Evolutionary conservation across 2,329 filamentous ascomycete species (phyloP).

Genomic region (Chalara sp.): DNA sequence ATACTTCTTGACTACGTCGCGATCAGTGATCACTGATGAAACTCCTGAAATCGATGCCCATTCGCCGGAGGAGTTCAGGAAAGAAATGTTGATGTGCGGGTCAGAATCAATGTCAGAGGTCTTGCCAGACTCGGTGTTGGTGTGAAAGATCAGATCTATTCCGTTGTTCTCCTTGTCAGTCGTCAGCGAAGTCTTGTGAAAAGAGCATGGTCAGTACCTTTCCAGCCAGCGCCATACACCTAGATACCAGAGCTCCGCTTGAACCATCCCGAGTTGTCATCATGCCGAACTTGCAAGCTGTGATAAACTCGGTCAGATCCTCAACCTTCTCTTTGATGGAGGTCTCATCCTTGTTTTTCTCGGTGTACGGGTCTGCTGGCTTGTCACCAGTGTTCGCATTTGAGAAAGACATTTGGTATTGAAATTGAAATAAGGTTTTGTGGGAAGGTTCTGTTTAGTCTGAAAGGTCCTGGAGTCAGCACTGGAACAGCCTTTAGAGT

Average conservation of each 20-base stretch:
- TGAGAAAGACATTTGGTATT: constrained; percentile 35
- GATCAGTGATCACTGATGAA: constrained; percentile 63
- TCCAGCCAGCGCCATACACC: constrained; percentile 79
- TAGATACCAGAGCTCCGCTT: constrained; percentile 63
- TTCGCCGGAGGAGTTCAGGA: constrained; percentile 68
- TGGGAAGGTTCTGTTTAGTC: constrained; percentile 3
- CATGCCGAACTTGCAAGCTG: constrained; percentile 76
- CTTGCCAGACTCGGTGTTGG: constrained; percentile 86
- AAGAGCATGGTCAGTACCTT: constrained; percentile 43
- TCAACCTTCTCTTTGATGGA: constrained; percentile 69
- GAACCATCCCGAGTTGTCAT: constrained; percentile 70
- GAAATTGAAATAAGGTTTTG: constrained; percentile 1
- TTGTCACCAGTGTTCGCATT: constrained; percentile 57
- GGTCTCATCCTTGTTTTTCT: constrained; percentile 56
- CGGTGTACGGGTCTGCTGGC: constrained; percentile 69
- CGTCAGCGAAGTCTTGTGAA: constrained; percentile 1
- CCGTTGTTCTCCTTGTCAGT: constrained; percentile 61
- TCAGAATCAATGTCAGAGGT: constrained; percentile 71
- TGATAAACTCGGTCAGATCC: constrained; percentile 65
- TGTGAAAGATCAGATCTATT: constrained; percentile 82
- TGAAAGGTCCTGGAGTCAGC: not conserved
- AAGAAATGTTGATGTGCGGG: constrained; percentile 72
- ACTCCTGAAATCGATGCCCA: constrained; percentile 83
- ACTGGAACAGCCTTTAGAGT: no score
- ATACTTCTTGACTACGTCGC: constrained; percentile 62